phyloP scores from a whole-genome alignment of 1,284 basidiomycete species.

The Stereum hirsutum region DNA sequence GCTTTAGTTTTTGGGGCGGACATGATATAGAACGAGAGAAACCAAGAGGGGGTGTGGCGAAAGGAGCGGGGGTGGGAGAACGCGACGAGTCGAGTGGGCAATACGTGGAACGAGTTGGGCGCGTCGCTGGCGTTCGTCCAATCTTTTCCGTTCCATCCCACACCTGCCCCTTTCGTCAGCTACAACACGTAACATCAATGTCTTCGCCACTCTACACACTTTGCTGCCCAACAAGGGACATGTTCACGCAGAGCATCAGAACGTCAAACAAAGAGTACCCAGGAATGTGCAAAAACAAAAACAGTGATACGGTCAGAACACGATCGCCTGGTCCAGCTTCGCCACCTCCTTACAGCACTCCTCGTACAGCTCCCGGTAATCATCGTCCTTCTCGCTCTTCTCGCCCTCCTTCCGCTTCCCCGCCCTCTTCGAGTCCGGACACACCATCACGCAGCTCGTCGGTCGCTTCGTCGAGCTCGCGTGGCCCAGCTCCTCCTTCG shows the following conservation, averaged over 20 bases:
- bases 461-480: constrained; percentile 97
- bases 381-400: constrained; percentile 63
- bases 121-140: not conserved
- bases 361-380: constrained; percentile 78
- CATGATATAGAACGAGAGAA: constrained; percentile 27
- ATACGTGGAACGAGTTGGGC: constrained; percentile 2
- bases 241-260: not conserved
- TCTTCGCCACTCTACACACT: no score
- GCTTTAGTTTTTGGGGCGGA: constrained; percentile 49
- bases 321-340: constrained; percentile 66
- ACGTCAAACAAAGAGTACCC: not conserved
- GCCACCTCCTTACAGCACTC: constrained; percentile 82
- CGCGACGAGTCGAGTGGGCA: not conserved
- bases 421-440: constrained; percentile 69
- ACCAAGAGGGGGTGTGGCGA: constrained; percentile 2
- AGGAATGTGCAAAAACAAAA: not conserved
- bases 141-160: no score
- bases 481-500: constrained; percentile 92
- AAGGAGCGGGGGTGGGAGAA: constrained; percentile 9
- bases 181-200: no score
- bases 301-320: constrained; percentile 39
- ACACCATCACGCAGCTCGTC: constrained; percentile 96
- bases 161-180: no score
- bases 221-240: no score
- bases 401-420: constrained; percentile 55